A percentile compares a stretch with the other conserved stretches of the same genome.
These are phyloP conservation scores for Didymella sp. DNA, from an alignment of 2,329 filamentous ascomycete species.

Conservation along the genomic window DNA sequence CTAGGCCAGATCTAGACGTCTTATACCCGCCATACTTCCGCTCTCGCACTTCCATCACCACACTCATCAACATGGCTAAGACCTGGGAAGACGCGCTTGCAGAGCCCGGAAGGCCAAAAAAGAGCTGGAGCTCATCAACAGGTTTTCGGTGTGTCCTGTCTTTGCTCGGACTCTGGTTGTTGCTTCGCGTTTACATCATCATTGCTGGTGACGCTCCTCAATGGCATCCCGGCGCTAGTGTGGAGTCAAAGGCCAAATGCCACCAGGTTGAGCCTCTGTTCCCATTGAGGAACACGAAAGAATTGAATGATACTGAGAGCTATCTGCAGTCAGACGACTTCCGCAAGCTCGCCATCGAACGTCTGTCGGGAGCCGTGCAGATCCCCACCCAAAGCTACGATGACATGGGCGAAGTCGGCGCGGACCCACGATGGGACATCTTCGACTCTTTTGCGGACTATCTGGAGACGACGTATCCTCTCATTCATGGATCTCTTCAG, in stretches of 20 bases:
- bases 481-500: conserved; percentile 53
- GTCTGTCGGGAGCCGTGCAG: conserved; percentile 58
- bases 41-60: conserved; percentile 9
- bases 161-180: conserved; percentile 16
- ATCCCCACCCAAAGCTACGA: conserved; percentile 65
- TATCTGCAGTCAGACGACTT: conserved; percentile 41
- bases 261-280: conserved; percentile 39
- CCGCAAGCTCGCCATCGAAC: conserved; percentile 40
- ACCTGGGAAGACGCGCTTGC: conserved; percentile 19
- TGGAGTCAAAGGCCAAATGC: conserved; percentile 28
- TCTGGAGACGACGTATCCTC: conserved; percentile 39
- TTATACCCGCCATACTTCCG: conserved; percentile 11
- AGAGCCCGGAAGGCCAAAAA: conserved; percentile 2
- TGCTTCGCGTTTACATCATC: conserved; percentile 27
- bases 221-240: conserved; percentile 18
- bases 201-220: conserved; percentile 4
- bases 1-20: conserved; percentile 30
- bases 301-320: conserved; percentile 38
- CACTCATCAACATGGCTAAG: conserved; percentile 27
- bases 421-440: conserved; percentile 65
- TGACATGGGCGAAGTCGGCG: conserved; percentile 61
- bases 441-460: conserved; percentile 62
- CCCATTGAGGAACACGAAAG: conserved; percentile 33
- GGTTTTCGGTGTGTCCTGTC: conserved; percentile 18
- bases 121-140: conserved; percentile 5